Evolutionary conservation across 1,139 yeast species (phyloP), one percentile per base, ranked within the genome.

Genomic region (Kluyveromyces sp.): DNA sequence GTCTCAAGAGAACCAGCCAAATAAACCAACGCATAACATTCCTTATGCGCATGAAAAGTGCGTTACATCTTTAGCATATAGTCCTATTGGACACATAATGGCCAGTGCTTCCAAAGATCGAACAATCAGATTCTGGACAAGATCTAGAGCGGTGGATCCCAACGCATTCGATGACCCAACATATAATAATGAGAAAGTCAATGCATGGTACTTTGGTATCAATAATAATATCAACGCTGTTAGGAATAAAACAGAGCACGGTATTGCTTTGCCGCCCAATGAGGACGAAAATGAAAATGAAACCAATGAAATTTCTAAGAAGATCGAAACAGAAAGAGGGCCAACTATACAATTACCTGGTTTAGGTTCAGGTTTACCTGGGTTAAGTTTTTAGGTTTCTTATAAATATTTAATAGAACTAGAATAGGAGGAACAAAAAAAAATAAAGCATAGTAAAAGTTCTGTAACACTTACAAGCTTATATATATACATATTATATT

Each of bases 31-130:
- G 29, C 90, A 83, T 61, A 72, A 72, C 32, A 84, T 92, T 39
- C 96, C 96, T 2, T 83, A 77, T 65, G 98, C 97, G 0, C 98
- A 92, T 63, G 97, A 90, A 60, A 85, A 86, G 68, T 94, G 96
- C 3, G 81, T 92, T 44, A 89, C 92, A 68, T 79, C 95, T 2
- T 67, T 92, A 51, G 94, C 90, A 55, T 92, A 89, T 61, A 97
- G 90, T 66, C 97, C 97, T 3, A 72, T 87, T 58, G 98, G 98
- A 2, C 97, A 92, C 66, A 71, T 90, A 46, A 72, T 92, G 41
- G 83, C 95, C 50, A 81, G 96, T 15, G 97, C 97, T 0, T 92
- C 97, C 29, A 89, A 94, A 50, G 98, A 92, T 66, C 78, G 94
- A 61, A 81, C 94, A 8, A 88, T 95, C n/a, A 70, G 97, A 51